phyloP scores from a whole-genome alignment of 768 basidiomycete genomes.

The Leccinum obscurum region DNA sequence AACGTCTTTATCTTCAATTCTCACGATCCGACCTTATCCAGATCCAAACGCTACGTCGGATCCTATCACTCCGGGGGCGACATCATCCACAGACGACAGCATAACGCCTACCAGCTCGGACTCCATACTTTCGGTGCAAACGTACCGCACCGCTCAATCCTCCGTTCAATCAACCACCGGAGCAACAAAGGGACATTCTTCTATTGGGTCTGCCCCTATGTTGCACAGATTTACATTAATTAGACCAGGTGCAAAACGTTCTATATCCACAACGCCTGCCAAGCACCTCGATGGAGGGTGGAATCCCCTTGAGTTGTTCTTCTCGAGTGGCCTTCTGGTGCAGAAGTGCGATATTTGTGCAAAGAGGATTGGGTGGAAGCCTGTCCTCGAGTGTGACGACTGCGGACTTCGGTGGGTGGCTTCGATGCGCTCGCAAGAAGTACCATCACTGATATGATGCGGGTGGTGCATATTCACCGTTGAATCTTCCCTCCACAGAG shows the following conservation, averaged over 20 bases:
- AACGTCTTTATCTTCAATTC: conserved; percentile 67
- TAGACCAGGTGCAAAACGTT: conserved; percentile 71
- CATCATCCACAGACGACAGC: conserved; percentile 28
- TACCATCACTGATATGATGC: conserved; percentile 18
- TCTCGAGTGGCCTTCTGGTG: conserved; percentile 67
- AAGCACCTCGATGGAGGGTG: conserved; percentile 44
- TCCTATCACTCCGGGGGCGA: conserved; percentile 40
- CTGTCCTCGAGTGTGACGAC: conserved; percentile 85
- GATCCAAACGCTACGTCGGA: conserved; percentile 48
- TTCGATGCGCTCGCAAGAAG: conserved; percentile 13
- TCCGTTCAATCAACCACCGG: conserved; percentile 52
- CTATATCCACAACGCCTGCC: conserved; percentile 31
- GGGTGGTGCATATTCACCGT: conserved; percentile 6
- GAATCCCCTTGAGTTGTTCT: conserved; percentile 80
- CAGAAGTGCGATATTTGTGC: conserved; percentile 81
- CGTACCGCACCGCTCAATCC: conserved; percentile 63
- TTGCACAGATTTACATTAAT: conserved; percentile 87
- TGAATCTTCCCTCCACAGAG: conserved; percentile 41
- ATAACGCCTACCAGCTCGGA: conserved; percentile 42
- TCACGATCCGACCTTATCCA: conserved; percentile 63
- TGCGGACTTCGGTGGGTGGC: conserved; percentile 67
- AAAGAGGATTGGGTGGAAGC: conserved; percentile 86
- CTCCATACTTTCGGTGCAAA: conserved; percentile 55
- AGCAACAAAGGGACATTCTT: conserved; percentile 79
- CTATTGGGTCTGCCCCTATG: conserved; percentile 54